Evolutionary conservation across 805 yeast species (phyloP).

Genomic region (Nakazawaea laoshanensis): DNA sequence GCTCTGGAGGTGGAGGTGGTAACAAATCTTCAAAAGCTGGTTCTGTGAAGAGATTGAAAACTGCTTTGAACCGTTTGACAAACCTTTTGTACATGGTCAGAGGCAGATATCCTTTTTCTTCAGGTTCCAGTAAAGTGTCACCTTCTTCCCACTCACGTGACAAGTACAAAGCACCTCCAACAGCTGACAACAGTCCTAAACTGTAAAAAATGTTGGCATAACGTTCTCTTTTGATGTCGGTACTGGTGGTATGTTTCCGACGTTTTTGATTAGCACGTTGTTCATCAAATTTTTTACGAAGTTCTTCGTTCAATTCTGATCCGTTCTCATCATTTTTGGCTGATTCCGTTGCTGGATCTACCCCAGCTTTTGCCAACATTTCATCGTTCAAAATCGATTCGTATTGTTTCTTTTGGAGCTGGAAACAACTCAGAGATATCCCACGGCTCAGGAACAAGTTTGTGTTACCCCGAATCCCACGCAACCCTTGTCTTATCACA

Average conservation of each 20-base stretch:
- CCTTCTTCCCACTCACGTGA: constrained; percentile 82
- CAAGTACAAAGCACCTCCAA: constrained; percentile 54
- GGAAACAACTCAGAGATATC: constrained; percentile 73
- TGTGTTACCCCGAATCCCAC: too few species aligned
- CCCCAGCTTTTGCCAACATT: constrained; percentile 74
- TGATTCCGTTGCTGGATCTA: constrained; percentile 31
- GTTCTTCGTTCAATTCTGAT: constrained; percentile 11
- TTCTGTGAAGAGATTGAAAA: constrained; percentile 79
- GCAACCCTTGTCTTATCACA: too few species aligned
- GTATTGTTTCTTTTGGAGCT: constrained; percentile 18
- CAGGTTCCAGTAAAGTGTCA: constrained; percentile 25
- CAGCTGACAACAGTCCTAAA: constrained; percentile 41
- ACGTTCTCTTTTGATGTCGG: constrained; percentile 77
- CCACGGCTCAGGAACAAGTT: too few species aligned
- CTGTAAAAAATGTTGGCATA: constrained; percentile 70
- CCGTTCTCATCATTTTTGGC: neutral
- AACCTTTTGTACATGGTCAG: constrained; percentile 60
- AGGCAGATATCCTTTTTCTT: constrained; percentile 66
- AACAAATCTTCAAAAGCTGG: constrained; percentile 90
- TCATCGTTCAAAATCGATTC: constrained; percentile 72
- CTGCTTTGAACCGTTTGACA: constrained; percentile 59
- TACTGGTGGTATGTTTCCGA: constrained; percentile 50
- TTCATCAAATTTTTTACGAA: constrained; percentile 10
- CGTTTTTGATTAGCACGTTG: constrained; percentile 17
- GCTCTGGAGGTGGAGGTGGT: constrained; percentile 87